Conservation (phyloP, 495 filamentous ascomycete genomes). For the Penicillium cosmopolitanum region DNA sequence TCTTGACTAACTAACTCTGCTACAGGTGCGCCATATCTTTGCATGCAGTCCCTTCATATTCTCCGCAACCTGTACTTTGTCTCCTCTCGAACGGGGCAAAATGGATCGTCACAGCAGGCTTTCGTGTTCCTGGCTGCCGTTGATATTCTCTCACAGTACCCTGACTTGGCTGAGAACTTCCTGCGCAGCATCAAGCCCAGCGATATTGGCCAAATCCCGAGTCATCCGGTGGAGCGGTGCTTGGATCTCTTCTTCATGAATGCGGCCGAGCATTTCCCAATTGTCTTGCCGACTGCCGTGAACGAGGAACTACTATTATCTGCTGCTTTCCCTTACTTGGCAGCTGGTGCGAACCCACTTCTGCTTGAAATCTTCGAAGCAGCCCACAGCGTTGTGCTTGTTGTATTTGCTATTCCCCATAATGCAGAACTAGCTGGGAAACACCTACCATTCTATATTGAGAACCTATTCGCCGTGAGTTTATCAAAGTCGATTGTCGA, state of each 20-base stretch:
- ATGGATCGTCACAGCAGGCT: conserved; percentile 75
- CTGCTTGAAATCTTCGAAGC: conserved; percentile 86
- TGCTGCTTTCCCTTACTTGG: conserved; percentile 77
- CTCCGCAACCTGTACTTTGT: conserved; percentile 89
- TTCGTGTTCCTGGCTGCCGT: conserved; percentile 90
- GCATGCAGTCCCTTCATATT: conserved; percentile 74
- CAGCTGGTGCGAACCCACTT: conserved; percentile 61
- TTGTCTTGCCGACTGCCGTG: conserved; percentile 62
- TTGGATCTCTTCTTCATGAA: conserved; percentile 93
- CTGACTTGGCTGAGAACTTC: conserved; percentile 69
- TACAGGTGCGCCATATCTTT: conserved; percentile 67
- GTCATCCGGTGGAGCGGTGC: conserved; percentile 74
- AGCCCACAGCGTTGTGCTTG: conserved; percentile 84
- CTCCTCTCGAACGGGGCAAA: conserved; percentile 73
- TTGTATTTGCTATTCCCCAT: conserved; percentile 78
- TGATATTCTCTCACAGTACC: conserved; percentile 80
- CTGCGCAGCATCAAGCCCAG: conserved; percentile 63
- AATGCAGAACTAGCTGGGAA: conserved; percentile 71
- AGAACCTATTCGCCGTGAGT: conserved; percentile 73
- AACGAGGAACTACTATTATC: conserved; percentile 76
- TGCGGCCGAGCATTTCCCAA: conserved; percentile 80
- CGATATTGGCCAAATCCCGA: conserved; percentile 66
- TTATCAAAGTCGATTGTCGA: neutral
- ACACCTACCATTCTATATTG: conserved; percentile 84
- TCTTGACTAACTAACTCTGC: neutral